A percentile compares a stretch with the other conserved stretches of the same genome.
Evolutionary conservation across 1,284 basidiomycete species (phyloP).

Genomic region (Cryptococcus jaspeensis): DNA sequence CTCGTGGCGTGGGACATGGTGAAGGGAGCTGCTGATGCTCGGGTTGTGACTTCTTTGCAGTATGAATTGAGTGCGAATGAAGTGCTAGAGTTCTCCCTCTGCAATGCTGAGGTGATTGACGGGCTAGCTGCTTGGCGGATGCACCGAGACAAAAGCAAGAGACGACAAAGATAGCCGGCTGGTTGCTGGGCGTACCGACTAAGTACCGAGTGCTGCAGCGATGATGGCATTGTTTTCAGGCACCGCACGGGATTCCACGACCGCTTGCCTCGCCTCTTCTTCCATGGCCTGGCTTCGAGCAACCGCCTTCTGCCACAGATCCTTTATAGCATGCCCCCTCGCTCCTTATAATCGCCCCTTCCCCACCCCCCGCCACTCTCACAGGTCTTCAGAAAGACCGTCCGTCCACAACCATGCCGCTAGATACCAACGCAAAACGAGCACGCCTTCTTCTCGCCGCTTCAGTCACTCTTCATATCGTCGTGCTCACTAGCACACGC

Average conservation of each 20-base stretch:
- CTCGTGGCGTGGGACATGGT: slow-evolving; percentile 39
- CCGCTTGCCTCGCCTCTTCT: neutral
- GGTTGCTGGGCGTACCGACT: too few relatives aligned
- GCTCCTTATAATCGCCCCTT: too few relatives aligned
- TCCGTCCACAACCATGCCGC: too few relatives aligned
- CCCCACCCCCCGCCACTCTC: neutral
- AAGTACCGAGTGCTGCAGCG: too few relatives aligned
- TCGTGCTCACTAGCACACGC: slow-evolving; percentile 17
- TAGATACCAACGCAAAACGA: neutral
- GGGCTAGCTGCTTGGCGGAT: neutral
- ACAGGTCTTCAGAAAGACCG: neutral
- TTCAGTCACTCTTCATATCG: slow-evolving; percentile 30
- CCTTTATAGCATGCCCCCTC: neutral
- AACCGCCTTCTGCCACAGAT: neutral
- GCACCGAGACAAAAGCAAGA: neutral
- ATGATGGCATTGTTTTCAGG: too few relatives aligned
- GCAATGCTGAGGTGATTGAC: neutral
- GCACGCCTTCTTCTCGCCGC: slow-evolving; percentile 36
- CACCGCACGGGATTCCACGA: too few relatives aligned
- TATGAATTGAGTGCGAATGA: too few relatives aligned
- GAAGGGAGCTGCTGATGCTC: neutral
- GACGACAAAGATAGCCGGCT: neutral
- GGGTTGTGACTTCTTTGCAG: too few relatives aligned
- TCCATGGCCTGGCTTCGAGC: neutral
- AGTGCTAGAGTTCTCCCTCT: too few relatives aligned